Evolutionary conservation across 1,139 yeast species (phyloP).

Genomic region (Diutina siamensis): DNA sequence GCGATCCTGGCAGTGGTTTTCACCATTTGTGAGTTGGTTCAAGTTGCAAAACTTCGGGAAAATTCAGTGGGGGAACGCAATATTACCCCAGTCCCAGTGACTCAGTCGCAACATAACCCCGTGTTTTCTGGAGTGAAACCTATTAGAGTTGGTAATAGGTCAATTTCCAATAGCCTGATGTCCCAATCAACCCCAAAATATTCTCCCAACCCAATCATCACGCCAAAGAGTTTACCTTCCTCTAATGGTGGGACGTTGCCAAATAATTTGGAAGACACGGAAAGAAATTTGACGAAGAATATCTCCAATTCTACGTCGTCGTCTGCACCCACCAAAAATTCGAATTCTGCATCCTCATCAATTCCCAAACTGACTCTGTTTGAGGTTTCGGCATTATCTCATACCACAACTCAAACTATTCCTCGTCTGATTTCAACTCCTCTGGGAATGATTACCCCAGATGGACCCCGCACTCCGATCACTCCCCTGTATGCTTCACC

Average conservation of each 20-base stretch:
- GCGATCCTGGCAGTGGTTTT: conserved; percentile 36
- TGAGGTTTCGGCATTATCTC: neutral
- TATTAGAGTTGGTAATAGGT: neutral
- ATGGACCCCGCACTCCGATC: neutral
- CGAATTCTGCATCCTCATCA: neutral
- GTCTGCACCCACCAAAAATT: too few species aligned
- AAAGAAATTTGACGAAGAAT: too few species aligned
- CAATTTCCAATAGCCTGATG: neutral
- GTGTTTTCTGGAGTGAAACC: neutral
- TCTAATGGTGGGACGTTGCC: too few species aligned
- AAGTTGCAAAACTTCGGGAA: neutral
- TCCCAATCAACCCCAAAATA: too few species aligned
- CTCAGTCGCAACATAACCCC: conserved; percentile 7
- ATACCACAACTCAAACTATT: neutral
- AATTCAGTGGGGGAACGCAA: neutral
- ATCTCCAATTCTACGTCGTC: too few species aligned
- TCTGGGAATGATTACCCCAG: neutral
- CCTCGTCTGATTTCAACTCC: neutral
- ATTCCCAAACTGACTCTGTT: neutral
- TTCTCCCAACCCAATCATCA: neutral
- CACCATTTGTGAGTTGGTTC: neutral
- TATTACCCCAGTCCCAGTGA: neutral
- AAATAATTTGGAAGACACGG: too few species aligned
- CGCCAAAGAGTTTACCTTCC: too few species aligned
- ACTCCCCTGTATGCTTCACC: neutral